Conservation (phyloP, 176 grass and related monocot genomes). For the Eremochloa ophiuroides region DNA sequence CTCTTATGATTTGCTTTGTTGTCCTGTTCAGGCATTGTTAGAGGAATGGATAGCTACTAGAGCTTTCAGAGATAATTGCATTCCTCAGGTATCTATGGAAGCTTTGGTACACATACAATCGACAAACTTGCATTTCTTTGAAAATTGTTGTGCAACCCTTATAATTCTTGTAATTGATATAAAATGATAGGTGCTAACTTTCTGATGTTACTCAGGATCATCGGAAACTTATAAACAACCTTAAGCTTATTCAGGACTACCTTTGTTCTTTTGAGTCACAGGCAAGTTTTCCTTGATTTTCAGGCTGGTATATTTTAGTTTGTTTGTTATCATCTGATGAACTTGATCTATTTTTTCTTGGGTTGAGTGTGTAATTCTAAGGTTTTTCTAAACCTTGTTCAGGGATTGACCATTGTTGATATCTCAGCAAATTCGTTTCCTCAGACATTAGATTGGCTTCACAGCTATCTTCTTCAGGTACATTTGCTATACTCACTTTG, state of each 20-base stretch:
- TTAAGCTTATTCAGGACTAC: conserved; percentile 95
- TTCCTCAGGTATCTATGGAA: conserved; percentile 63
- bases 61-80: conserved; percentile 63
- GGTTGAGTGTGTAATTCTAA: conserved; percentile 12
- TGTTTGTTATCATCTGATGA: not conserved
- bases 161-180: not conserved
- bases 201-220: conserved; percentile 53
- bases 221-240: conserved; percentile 77
- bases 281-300: conserved; percentile 38
- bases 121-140: not conserved
- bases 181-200: conserved; percentile 11
- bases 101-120: not conserved
- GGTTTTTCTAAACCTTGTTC: not conserved
- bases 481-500: not conserved
- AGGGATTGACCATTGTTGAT: conserved; percentile 84
- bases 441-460: conserved; percentile 88
- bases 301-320: not conserved
- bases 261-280: conserved; percentile 94
- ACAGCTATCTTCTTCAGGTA: conserved; percentile 96
- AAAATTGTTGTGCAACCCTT: not conserved
- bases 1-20: conserved; percentile 28
- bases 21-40: conserved; percentile 72
- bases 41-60: conserved; percentile 96
- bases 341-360: not conserved
- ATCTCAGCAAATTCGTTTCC: conserved; percentile 94